A percentile compares a stretch with the other conserved stretches of the same genome.
These are phyloP conservation scores for Gossypium longicalyx DNA, from an alignment of 345 rosid genomes.

Conservation along the genomic window DNA sequence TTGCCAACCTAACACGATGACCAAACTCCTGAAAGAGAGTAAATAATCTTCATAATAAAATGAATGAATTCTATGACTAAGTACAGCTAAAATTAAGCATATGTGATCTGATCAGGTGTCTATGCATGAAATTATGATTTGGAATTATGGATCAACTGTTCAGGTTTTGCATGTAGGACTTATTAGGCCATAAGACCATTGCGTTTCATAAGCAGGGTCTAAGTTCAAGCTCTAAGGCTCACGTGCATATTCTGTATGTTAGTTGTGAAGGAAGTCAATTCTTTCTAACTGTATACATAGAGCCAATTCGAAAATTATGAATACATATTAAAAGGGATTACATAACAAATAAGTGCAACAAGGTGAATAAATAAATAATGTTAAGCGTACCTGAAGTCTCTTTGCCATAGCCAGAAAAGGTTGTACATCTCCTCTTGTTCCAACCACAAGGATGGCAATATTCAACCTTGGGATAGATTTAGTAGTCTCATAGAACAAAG, in stretches of 20 bases:
- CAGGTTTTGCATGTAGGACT: background rate
- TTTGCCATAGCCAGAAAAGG: slow-evolving; percentile 93
- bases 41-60: slow-evolving; percentile 8
- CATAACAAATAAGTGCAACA: background rate
- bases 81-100: background rate
- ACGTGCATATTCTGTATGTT: background rate
- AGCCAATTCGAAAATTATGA: background rate
- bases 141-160: background rate
- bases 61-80: background rate
- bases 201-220: slow-evolving; percentile 1
- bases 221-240: background rate
- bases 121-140: background rate
- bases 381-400: slow-evolving; percentile 75
- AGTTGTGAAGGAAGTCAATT: background rate
- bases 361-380: slow-evolving; percentile 3
- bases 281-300: background rate
- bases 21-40: slow-evolving; percentile 70
- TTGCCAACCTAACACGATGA: slow-evolving; percentile 90
- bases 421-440: slow-evolving; percentile 99
- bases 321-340: background rate
- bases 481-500: slow-evolving; percentile 32
- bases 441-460: slow-evolving; percentile 85
- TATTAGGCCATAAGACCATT: background rate
- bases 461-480: slow-evolving; percentile 72
- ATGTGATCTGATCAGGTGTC: background rate